These are phyloP conservation scores for Canavalia ensiformis DNA, from an alignment of 306 rosid species.

Conservation along the genomic window DNA sequence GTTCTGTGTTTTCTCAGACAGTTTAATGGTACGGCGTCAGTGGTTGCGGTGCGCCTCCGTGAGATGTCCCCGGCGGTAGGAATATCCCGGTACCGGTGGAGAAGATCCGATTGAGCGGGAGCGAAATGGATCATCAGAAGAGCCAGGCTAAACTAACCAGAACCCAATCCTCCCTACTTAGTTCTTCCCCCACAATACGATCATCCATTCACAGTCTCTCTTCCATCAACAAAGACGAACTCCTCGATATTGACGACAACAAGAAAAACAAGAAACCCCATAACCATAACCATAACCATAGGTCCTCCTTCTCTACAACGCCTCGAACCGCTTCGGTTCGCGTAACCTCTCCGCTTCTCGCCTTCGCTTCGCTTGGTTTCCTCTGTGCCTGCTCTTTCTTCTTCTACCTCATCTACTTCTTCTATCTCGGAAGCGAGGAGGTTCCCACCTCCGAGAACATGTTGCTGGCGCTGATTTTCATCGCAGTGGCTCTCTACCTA, in stretches of 20 bases:
- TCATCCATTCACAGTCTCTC: constrained; percentile 90
- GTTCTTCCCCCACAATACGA: constrained; percentile 89
- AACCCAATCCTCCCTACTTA: constrained; percentile 88
- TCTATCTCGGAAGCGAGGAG: constrained; percentile 60
- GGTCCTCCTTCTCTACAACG: constrained; percentile 31
- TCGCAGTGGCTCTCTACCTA: constrained; percentile 81
- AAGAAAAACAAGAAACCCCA: constrained; percentile 49
- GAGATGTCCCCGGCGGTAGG: constrained; percentile 70
- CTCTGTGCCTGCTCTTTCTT: constrained; percentile 57
- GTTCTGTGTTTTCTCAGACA: background rate
- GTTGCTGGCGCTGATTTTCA: constrained; percentile 72
- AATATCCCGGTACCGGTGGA: constrained; percentile 61
- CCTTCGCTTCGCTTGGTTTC: constrained; percentile 50
- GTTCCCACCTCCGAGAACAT: constrained; percentile 82
- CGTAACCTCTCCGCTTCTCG: constrained; percentile 46
- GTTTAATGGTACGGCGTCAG: background rate
- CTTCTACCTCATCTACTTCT: constrained; percentile 62
- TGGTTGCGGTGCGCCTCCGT: constrained; percentile 41
- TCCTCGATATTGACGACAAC: constrained; percentile 53
- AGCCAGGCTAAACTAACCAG: constrained; percentile 81
- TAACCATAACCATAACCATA: background rate
- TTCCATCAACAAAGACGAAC: constrained; percentile 64
- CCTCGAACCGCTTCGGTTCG: constrained; percentile 61
- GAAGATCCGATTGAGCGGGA: constrained; percentile 40
- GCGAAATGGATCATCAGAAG: constrained; percentile 78